Conservation (phyloP, 1,284 basidiomycete genomes). For the Ustilago sp. region DNA sequence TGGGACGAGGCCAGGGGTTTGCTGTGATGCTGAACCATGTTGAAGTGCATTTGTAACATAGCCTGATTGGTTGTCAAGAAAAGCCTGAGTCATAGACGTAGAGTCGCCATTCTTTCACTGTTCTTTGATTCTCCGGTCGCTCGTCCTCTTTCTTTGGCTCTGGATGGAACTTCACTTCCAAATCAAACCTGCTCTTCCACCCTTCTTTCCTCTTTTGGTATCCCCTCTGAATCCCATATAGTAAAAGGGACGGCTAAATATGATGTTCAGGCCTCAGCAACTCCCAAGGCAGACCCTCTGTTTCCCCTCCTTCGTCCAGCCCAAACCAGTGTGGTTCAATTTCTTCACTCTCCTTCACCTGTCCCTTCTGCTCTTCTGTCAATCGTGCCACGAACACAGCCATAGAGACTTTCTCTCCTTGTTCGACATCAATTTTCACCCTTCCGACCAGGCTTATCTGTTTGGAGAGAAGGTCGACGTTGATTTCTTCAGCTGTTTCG, state of each 20-base stretch:
- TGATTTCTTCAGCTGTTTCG: constrained; percentile 25
- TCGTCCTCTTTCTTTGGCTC: constrained; percentile 9
- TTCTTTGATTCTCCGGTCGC: constrained; percentile 29
- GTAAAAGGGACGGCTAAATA: constrained; percentile 9
- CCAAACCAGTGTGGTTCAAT: neutral
- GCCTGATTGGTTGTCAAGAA: too few relatives aligned
- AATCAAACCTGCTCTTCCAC: constrained; percentile 2
- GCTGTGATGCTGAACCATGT: neutral
- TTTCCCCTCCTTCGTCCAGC: neutral
- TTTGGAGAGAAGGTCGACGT: neutral
- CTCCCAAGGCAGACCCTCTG: neutral
- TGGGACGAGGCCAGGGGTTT: constrained; percentile 26
- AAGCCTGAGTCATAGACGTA: neutral
- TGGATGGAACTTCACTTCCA: constrained; percentile 14
- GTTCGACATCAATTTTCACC: constrained; percentile 12
- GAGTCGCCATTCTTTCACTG: constrained; percentile 12
- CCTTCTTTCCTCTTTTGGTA: neutral
- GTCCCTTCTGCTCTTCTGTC: neutral
- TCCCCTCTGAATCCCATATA: neutral
- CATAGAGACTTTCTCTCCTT: constrained; percentile 15
- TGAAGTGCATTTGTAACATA: too few relatives aligned
- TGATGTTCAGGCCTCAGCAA: constrained; percentile 20
- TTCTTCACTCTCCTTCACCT: constrained; percentile 2
- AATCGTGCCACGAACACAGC: constrained; percentile 7
- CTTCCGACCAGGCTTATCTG: constrained; percentile 7